Evolutionary conservation across 495 filamentous ascomycete genomes (phyloP), one percentile per base, ranked within the genome.

Genomic region (Neurospora sp.): DNA sequence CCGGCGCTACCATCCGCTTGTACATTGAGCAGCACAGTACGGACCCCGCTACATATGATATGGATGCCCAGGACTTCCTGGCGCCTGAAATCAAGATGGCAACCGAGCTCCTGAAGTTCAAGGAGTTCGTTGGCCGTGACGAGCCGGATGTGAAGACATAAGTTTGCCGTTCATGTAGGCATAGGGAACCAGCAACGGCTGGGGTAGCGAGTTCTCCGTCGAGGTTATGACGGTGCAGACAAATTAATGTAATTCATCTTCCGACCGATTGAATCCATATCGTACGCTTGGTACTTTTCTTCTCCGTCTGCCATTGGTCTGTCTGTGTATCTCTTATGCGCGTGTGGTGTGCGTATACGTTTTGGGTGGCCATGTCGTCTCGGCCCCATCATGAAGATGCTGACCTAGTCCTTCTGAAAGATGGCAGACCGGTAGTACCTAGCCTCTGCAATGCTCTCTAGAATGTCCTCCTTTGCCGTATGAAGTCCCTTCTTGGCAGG

Each of bases 101-200:
- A 2, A 89, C 94, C 18, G 88, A 90, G 41, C 85, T 99, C 69
- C 85, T 99, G 79, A 91, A 91, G 84, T 91, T 99, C 83, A 89
- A 97, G 85, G 91, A 97, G 82, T 92, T 89, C 78, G 88, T 98
- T 76, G 94, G 93, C 74, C 89, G 94, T 65, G 93, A 92, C 75
- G 91, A 97, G 84, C 96, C 96, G 40, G 92, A 97, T 86, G 95
- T 98, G 45, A 95, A 93, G 89, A 98, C 94, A 68, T 98, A 90
- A 84, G 22, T 16, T 35, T 16, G 27, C 6, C 27, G 53, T 65
- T 37, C 12, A 65, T 65, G 53, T 31, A 31, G 53, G 53, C 27
- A 35, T 65, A 35, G 27, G 14, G 31, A 65, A 16, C 53, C 14
- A 16, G 6, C 53, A 35, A 35, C 6, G 53, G 27, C 53, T 65